Evolutionary conservation across 2,329 filamentous ascomycete genomes (phyloP).

Genomic region (Colletotrichum sp.): DNA sequence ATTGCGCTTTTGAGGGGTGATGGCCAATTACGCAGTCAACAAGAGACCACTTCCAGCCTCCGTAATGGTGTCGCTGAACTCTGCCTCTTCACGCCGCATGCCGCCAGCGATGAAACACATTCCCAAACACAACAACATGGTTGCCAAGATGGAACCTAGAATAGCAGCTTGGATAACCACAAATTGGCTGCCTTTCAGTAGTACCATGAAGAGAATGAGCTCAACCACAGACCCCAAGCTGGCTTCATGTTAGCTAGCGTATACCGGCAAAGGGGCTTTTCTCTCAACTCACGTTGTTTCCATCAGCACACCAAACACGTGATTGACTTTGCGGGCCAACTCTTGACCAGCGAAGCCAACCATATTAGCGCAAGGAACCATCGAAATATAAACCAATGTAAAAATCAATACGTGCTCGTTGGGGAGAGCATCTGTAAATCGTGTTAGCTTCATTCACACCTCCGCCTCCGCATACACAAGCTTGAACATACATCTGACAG

Average conservation of each 20-base stretch:
- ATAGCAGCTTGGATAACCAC: conserved; percentile 85
- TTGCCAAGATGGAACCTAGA: conserved; percentile 82
- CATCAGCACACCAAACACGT: conserved; percentile 69
- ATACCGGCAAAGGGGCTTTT: no score
- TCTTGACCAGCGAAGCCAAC: conserved; percentile 74
- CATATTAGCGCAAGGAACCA: conserved; percentile 78
- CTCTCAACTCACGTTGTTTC: conserved; percentile 54
- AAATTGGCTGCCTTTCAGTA: conserved; percentile 62
- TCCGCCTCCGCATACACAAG: no score
- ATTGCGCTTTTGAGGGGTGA: conserved; percentile 3
- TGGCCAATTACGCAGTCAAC: conserved; percentile 69
- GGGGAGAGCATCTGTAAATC: not conserved
- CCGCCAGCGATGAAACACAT: conserved; percentile 82
- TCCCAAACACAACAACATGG: conserved; percentile 80
- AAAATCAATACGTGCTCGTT: conserved; percentile 70
- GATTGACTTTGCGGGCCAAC: conserved; percentile 72
- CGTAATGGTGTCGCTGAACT: conserved; percentile 76
- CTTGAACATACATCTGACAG: conserved; percentile 47
- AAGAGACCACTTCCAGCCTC: conserved; percentile 81
- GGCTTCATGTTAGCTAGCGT: no score
- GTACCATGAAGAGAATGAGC: conserved; percentile 81
- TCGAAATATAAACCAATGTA: conserved; percentile 75
- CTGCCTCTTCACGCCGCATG: conserved; percentile 68
- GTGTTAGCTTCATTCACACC: not conserved
- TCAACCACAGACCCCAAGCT: conserved; percentile 77